phyloP scores from a whole-genome alignment of 257 asterid species.

The Capsicum rhomboideum region DNA sequence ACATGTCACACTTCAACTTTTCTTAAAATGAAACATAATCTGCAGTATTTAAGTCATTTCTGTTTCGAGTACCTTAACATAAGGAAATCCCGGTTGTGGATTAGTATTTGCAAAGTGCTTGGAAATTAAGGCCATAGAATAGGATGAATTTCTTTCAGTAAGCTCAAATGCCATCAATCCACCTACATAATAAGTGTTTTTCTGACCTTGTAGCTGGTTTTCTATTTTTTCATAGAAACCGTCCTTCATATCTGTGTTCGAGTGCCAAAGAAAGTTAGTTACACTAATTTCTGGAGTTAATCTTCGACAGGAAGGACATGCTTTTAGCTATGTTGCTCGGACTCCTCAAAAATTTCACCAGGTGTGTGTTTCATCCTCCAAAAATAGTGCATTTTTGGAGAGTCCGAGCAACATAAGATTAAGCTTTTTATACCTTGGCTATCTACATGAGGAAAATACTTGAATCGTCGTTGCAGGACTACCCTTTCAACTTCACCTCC shows the following conservation, averaged over 20 bases:
- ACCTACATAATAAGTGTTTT: conserved; percentile 69
- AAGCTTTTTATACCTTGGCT: conserved; percentile 42
- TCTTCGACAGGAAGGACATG: neutral
- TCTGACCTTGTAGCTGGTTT: conserved; percentile 58
- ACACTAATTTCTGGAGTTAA: neutral
- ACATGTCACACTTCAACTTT: neutral
- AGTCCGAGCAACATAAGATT: neutral
- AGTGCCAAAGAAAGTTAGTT: neutral
- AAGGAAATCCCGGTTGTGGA: conserved; percentile 51
- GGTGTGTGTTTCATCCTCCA: neutral
- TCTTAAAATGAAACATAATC: neutral
- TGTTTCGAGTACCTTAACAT: conserved; percentile 53
- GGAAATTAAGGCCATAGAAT: conserved; percentile 48
- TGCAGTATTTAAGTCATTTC: neutral
- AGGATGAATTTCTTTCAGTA: conserved; percentile 79
- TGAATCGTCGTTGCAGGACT: conserved; percentile 56
- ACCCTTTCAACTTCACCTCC: conserved; percentile 49
- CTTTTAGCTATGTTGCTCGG: neutral
- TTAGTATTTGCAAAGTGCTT: conserved; percentile 52
- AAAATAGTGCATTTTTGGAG: neutral
- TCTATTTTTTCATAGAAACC: conserved; percentile 67
- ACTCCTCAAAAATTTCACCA: neutral
- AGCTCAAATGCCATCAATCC: conserved; percentile 89
- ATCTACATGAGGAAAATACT: conserved; percentile 68
- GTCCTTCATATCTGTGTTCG: conserved; percentile 46